These are phyloP conservation scores for Magnusiomyces magnusii DNA, from an alignment of 1,139 yeast genomes.

Conservation along the genomic window DNA sequence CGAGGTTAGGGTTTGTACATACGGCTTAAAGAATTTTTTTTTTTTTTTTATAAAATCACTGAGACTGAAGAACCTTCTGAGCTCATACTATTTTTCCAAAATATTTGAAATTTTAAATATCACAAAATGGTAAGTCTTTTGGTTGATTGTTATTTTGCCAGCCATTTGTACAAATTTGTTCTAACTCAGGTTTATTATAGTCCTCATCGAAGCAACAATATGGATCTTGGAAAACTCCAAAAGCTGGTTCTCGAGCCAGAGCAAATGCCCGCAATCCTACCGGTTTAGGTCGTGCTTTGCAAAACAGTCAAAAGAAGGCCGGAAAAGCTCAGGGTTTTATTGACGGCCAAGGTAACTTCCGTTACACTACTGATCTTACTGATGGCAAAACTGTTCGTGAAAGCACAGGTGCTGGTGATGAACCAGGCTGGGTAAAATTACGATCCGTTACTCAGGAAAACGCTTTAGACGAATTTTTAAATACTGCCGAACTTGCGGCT, in stretches of 20 bases:
- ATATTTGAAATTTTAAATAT: neutral
- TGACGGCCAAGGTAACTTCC: slow-evolving; percentile 52
- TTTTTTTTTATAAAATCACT: slow-evolving; percentile 1
- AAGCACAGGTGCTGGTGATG: slow-evolving; percentile 44
- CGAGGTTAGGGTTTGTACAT: neutral
- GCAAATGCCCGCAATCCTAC: slow-evolving; percentile 76
- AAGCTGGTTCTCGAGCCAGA: slow-evolving; percentile 47
- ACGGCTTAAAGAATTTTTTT: neutral
- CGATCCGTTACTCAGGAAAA: slow-evolving; percentile 93
- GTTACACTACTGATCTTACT: slow-evolving; percentile 33
- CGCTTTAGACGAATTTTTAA: slow-evolving; percentile 87
- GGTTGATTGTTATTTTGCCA: too few relatives aligned
- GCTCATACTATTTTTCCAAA: neutral
- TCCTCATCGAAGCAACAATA: slow-evolving; percentile 12
- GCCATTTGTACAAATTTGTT: too few relatives aligned
- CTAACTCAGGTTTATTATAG: neutral
- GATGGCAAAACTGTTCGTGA: slow-evolving; percentile 15
- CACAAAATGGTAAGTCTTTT: neutral
- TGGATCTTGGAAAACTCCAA: slow-evolving; percentile 80
- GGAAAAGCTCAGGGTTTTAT: slow-evolving; percentile 66
- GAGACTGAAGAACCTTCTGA: neutral
- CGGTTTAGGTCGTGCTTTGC: slow-evolving; percentile 81
- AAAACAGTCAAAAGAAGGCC: slow-evolving; percentile 63
- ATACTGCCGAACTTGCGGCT: slow-evolving; percentile 92
- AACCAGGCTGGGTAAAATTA: slow-evolving; percentile 82